These are phyloP conservation scores for Jamesozyma jinghongensis DNA, from an alignment of 805 yeast species.

Conservation along the genomic window DNA sequence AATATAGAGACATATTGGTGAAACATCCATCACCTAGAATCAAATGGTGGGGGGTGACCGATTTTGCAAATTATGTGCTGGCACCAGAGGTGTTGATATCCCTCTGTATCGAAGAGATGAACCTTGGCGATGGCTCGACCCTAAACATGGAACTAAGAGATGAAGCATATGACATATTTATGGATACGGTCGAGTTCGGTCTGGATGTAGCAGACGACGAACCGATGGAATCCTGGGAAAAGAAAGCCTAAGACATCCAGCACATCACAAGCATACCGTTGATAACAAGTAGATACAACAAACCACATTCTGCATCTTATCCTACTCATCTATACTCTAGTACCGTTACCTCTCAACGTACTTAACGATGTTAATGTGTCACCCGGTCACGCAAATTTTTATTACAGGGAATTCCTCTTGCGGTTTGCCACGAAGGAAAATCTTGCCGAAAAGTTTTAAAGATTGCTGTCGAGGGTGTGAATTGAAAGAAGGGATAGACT, in stretches of 20 bases:
- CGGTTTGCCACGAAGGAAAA: not conserved
- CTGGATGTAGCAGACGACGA: constrained; percentile 22
- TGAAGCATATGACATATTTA: constrained; percentile 40
- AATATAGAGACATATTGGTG: constrained; percentile 28
- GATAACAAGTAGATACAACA: no score
- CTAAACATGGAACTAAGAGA: constrained; percentile 21
- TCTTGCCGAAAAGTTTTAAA: not conserved
- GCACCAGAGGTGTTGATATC: constrained; percentile 54
- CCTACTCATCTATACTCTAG: no score
- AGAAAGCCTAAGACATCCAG: constrained; percentile 2
- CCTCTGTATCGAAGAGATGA: constrained; percentile 40
- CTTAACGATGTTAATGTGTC: not conserved
- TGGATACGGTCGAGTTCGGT: constrained; percentile 43
- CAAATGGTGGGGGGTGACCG: constrained; percentile 51
- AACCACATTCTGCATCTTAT: no score
- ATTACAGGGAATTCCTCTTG: no score
- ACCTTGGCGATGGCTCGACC: constrained; percentile 9
- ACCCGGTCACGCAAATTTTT: not conserved
- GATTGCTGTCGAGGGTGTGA: no score
- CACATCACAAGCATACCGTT: no score
- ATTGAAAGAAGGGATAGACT: no score
- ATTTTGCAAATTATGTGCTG: constrained; percentile 48
- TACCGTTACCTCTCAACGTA: no score
- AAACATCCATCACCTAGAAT: constrained; percentile 36
- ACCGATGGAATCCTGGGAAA: constrained; percentile 26